Conservation (phyloP, 106 monocot genomes). For the Dioscorea zingiberensis region DNA sequence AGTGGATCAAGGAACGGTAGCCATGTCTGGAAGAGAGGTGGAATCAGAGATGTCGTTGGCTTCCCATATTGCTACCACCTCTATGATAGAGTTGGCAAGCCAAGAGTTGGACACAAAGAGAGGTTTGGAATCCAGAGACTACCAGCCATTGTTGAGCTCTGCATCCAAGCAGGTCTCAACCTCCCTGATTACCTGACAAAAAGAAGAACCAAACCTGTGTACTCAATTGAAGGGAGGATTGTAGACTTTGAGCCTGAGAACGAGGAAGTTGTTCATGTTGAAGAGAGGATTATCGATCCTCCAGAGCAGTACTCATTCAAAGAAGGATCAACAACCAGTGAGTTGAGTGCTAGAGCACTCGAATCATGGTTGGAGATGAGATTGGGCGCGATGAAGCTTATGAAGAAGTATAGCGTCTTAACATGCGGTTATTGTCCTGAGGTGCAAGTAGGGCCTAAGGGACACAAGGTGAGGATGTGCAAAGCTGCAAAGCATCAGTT, state of each 20-base stretch:
- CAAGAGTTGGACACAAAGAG: conserved; percentile 69
- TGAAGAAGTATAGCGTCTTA: conserved; percentile 54
- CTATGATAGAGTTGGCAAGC: conserved; percentile 55
- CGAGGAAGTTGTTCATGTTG: conserved; percentile 1
- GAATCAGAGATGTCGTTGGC: conserved; percentile 40
- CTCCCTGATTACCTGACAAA: conserved; percentile 52
- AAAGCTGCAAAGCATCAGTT: conserved; percentile 61
- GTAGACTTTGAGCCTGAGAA: conserved; percentile 58
- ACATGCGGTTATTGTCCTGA: conserved; percentile 85
- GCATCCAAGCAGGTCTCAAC: conserved; percentile 80
- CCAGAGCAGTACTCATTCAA: not conserved
- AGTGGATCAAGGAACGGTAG: conserved; percentile 47
- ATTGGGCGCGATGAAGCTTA: conserved; percentile 44
- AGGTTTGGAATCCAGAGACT: conserved; percentile 43
- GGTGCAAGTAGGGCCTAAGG: conserved; percentile 84
- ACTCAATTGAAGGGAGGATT: conserved; percentile 72
- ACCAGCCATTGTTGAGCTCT: conserved; percentile 64
- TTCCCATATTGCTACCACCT: conserved; percentile 76
- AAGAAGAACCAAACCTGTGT: conserved; percentile 59
- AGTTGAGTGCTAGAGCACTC: conserved; percentile 31
- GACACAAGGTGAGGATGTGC: conserved; percentile 85
- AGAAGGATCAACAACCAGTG: conserved; percentile 16
- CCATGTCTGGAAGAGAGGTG: conserved; percentile 67
- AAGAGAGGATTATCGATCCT: not conserved
- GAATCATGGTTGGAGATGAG: conserved; percentile 53